These are phyloP conservation scores for Ustilago shanxiensis DNA, from an alignment of 1,284 basidiomycete genomes.

Conservation along the genomic window DNA sequence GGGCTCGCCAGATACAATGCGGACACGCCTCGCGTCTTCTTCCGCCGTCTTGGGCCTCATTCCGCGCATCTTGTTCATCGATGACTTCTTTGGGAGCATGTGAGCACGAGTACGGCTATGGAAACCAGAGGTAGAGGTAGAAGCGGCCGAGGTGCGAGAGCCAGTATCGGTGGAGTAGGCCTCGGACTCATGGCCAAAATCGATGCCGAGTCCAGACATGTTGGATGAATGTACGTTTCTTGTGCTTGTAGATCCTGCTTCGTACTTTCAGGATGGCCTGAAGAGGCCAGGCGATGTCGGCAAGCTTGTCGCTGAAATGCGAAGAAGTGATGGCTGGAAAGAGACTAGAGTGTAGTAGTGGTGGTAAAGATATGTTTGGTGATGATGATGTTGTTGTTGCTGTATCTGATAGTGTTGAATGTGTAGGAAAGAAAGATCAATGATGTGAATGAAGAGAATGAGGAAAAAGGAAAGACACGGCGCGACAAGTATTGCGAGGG, in stretches of 20 bases:
- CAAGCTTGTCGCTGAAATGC: background rate
- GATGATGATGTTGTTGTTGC: background rate
- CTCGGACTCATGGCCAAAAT: conserved; percentile 57
- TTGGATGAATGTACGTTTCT: conserved; percentile 1
- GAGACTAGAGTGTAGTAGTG: background rate
- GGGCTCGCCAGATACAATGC: conserved; percentile 60
- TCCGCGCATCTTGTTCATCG: conserved; percentile 43
- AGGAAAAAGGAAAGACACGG: background rate
- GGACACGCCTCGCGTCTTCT: conserved; percentile 49
- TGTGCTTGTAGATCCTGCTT: background rate
- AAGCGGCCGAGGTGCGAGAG: conserved; percentile 19
- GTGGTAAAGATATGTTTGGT: background rate
- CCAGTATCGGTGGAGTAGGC: conserved; percentile 31
- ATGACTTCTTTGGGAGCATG: conserved; percentile 44
- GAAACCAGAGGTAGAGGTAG: conserved; percentile 32
- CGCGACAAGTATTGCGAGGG: background rate
- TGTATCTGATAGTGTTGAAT: background rate
- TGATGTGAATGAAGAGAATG: too few species aligned
- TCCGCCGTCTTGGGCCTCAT: conserved; percentile 39
- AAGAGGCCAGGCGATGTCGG: background rate
- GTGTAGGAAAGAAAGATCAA: too few species aligned
- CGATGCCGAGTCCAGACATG: conserved; percentile 66
- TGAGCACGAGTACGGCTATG: conserved; percentile 41
- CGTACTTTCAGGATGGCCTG: conserved; percentile 7
- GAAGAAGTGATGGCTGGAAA: background rate